phyloP scores from a whole-genome alignment of 306 rosid genomes.

The Inga laurina region DNA sequence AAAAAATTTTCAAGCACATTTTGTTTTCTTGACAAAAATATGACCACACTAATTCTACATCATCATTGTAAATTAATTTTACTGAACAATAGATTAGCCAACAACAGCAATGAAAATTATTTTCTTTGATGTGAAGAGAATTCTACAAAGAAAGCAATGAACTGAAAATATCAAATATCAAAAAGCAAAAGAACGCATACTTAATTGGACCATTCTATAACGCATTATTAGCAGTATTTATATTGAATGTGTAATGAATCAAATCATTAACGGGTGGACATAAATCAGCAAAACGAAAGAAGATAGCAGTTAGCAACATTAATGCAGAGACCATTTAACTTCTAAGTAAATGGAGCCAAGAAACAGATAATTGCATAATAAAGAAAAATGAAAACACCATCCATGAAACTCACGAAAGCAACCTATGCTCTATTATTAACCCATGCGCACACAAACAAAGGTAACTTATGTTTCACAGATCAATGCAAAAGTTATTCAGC shows the following conservation, averaged over 20 bases:
- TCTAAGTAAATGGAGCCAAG: conserved; percentile 19
- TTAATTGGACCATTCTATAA: conserved; percentile 9
- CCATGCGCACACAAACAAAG: not conserved
- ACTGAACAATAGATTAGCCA: conserved; percentile 4
- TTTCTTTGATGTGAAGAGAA: conserved; percentile 1
- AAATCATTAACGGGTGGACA: not conserved
- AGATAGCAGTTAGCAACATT: not conserved
- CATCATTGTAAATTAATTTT: not conserved
- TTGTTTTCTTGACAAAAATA: not conserved
- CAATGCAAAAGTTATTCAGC: too few species aligned
- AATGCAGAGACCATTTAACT: conserved; percentile 15
- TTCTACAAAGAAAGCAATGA: not conserved
- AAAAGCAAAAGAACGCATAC: conserved; percentile 1
- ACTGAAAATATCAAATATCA: not conserved
- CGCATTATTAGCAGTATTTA: not conserved
- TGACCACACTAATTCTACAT: not conserved
- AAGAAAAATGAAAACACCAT: conserved; percentile 7
- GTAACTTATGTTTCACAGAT: too few species aligned
- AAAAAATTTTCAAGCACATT: conserved; percentile 16
- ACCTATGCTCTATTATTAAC: not conserved
- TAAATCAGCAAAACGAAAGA: conserved; percentile 22
- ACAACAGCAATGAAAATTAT: conserved; percentile 20
- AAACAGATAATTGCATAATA: conserved; percentile 2
- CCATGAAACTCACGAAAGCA: not conserved
- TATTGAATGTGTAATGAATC: conserved; percentile 9